Conservation (phyloP, 176 grass and related monocot species). For the Otatea glauca region DNA sequence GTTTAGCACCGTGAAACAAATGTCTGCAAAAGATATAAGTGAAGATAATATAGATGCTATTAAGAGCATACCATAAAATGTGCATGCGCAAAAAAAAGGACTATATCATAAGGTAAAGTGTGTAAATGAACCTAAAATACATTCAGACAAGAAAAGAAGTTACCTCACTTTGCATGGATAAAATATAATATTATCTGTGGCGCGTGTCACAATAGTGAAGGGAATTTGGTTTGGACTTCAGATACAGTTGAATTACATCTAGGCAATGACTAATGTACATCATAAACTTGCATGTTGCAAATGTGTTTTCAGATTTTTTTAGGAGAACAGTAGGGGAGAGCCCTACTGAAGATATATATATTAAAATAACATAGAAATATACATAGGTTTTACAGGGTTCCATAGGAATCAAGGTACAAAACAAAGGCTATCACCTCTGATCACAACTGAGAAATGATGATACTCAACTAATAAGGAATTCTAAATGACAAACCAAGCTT, state of each 20-base stretch:
- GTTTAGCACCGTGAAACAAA: neutral
- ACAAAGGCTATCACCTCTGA: too few species aligned
- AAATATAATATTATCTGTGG: neutral
- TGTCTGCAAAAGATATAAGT: neutral
- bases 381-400: too few species aligned
- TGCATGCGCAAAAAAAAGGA: neutral
- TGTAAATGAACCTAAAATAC: constrained; percentile 9
- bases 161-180: neutral
- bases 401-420: too few species aligned
- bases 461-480: too few species aligned
- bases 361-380: too few species aligned
- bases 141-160: constrained; percentile 3
- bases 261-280: neutral
- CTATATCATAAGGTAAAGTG: neutral
- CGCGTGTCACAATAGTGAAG: neutral
- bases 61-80: neutral
- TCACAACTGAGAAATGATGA: too few species aligned
- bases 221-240: neutral
- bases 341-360: too few species aligned
- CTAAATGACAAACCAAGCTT: too few species aligned
- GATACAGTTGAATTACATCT: neutral
- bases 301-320: neutral
- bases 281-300: constrained; percentile 10
- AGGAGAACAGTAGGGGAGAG: too few species aligned
- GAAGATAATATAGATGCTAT: neutral